Percentiles rank a stretch among this genome's conserved stretches.
phyloP scores from a whole-genome alignment of 2,329 filamentous ascomycete species.

The Scedosporium aurantiacum region DNA sequence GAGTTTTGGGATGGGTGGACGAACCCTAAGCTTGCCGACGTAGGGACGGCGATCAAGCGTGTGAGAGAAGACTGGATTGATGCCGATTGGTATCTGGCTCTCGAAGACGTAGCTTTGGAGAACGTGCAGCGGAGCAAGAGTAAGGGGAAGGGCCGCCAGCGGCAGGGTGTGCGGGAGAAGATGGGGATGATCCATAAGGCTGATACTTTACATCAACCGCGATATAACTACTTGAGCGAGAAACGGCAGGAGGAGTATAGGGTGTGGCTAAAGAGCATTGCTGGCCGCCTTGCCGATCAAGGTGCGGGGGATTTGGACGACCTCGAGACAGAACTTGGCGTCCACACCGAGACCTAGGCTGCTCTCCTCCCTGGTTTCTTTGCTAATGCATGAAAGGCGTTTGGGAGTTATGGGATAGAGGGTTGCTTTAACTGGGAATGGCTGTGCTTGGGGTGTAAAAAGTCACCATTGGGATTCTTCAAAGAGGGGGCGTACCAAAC shows the following conservation, averaged over 20 bases:
- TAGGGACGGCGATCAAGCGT: constrained; percentile 46
- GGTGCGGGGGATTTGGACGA: background rate
- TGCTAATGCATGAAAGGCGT: background rate
- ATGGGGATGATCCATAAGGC: constrained; percentile 36
- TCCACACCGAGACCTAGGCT: background rate
- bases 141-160: constrained; percentile 12
- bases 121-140: background rate
- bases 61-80: constrained; percentile 48
- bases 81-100: constrained; percentile 51
- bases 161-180: constrained; percentile 19
- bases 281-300: constrained; percentile 21
- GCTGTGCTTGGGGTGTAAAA: background rate
- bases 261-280: constrained; percentile 51
- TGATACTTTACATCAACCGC: constrained; percentile 66
- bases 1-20: constrained; percentile 44
- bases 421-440: background rate
- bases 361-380: background rate
- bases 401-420: background rate
- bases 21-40: constrained; percentile 36
- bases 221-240: constrained; percentile 60
- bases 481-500: too few species aligned
- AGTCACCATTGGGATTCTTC: too few species aligned
- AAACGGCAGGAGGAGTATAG: constrained; percentile 48
- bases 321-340: background rate
- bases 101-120: constrained; percentile 37